phyloP scores from a whole-genome alignment of 371 early-diverging fungal species.

The Mortierella sp. region DNA sequence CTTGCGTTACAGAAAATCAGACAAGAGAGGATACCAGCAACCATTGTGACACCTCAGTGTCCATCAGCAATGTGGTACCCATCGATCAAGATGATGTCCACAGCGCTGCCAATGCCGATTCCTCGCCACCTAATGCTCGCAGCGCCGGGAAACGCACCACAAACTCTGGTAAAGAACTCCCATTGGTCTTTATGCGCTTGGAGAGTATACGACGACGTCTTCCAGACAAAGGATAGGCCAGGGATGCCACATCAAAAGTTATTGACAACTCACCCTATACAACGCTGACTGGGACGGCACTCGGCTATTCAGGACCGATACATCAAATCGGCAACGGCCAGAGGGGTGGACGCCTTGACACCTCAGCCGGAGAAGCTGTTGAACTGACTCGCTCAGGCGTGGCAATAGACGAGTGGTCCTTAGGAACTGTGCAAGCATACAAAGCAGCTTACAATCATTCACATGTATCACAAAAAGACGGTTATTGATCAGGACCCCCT shows the following conservation, averaged over 20 bases:
- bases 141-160: constrained; percentile 22
- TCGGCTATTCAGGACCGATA: not conserved
- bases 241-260: constrained; percentile 1
- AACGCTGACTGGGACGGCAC: not conserved
- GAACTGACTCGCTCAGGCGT: constrained; percentile 8
- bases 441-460: not conserved
- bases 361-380: constrained; percentile 1
- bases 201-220: constrained; percentile 6
- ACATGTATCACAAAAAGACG: constrained; percentile 7
- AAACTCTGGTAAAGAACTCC: constrained; percentile 16
- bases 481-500: not conserved
- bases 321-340: not conserved
- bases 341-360: not conserved
- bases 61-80: constrained; percentile 27
- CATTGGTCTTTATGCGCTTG: constrained; percentile 24
- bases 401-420: not conserved
- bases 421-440: not conserved
- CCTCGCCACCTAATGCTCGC: constrained; percentile 11
- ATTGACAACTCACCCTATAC: constrained; percentile 3
- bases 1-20: constrained; percentile 9
- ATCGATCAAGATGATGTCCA: constrained; percentile 28
- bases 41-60: constrained; percentile 23
- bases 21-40: constrained; percentile 8
- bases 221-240: constrained; percentile 6
- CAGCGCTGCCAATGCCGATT: not conserved